Evolutionary conservation across 2,329 filamentous ascomycete species (phyloP), one percentile per base, ranked within the genome.

Genomic region (Rhynchosporium agropyri): DNA sequence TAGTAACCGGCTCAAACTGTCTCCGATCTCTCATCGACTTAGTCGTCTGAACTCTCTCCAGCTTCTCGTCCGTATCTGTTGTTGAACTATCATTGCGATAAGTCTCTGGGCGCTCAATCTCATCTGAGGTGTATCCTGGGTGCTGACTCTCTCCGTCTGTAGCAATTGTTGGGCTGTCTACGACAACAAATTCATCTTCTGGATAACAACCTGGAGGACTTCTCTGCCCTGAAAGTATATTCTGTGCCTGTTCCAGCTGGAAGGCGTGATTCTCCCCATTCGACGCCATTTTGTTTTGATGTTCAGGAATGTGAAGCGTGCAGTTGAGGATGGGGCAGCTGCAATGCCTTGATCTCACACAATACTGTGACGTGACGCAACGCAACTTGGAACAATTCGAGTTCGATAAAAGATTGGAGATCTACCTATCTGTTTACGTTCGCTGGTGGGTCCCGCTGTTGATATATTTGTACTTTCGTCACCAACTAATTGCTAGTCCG

Each of bases 1-100:
- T 3, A 5, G 51, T 54, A 33, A 74, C 69, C 20, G 70, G 66
- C 51, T 69, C 65, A 38, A 71, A 74, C 26, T 61, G 29, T 38
- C 64, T 54, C 50, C 64, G 60, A 46, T 69, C 67, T 42, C 62
- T 60, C 9, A 31, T 50, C 3, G 69, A 69, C 49, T 60, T 64
- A 15, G 51, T 68, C 0, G 66, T 70, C 20, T 61, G 40, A 8
- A 53, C 63, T 40, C 65, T 50, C 20, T 61, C 12, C 13, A 69
- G 55, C 12, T 63, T 33, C 2, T 61, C 65, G n/a, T 67, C 65
- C 4, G 60, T 5, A 49, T 67, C 63, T 7, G 62, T 62, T 1
- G 67, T 62, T 1, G 67, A 67, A 48, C 59, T 67, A 38, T 50
- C 40, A 8, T 60, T 28, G 13, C 56, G 59, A 3, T 56, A 46